Base-by-base conservation (phyloP, 2,329 filamentous ascomycete species). In the Fusarium chuoi region DNA sequence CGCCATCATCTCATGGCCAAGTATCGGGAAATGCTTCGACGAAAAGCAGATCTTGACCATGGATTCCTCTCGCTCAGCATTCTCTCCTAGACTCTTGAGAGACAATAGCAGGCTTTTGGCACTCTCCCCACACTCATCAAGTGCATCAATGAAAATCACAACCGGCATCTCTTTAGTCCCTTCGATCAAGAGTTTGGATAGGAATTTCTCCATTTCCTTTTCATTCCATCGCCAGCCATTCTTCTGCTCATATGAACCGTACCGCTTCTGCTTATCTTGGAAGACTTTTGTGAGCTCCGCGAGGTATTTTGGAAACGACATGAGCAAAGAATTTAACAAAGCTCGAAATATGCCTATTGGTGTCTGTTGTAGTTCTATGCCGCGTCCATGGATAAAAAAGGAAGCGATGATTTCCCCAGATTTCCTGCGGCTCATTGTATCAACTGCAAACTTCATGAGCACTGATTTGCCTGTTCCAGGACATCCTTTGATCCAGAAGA, bases 381-480 rank as follows among this genome's bases (percentile, higher is more conserved):
- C 45, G 0, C 57, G 57, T 1, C 62, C 57, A 12, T 65, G 57
- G 0, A 62, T 39, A 2, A 62, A 65, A 1, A 52, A 65, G 5
- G 45, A 65, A 5, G n/a, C 33, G 1, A 52, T 17, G 0, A 45
- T 2, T 4, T 62, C 38, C 0, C 8, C 18, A 5, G 39, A 14
- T 7, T 45, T 22, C 20, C 38, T 26, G 1, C 18, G n/a, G n/a
- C 9, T 28, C 33, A 62, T 52, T 1, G 22, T 26, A 3, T 62
- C 57, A 7, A 18, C 38, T 0, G 57, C 62, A 18, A 62, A 65
- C 1, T 39, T 65, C 62, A 65, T 62, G 0, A 65, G 12, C 2
- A 20, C n/a, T 0, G 62, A 65, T 26, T 65, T 65, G 6, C 62
- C 62, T 7, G 62, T 52, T 39, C 62, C 62, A 11, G 62, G 62